Percentiles rank a stretch among this genome's conserved stretches.
Conservation (phyloP, 345 rosid genomes). For the Lepidium aucheri region DNA sequence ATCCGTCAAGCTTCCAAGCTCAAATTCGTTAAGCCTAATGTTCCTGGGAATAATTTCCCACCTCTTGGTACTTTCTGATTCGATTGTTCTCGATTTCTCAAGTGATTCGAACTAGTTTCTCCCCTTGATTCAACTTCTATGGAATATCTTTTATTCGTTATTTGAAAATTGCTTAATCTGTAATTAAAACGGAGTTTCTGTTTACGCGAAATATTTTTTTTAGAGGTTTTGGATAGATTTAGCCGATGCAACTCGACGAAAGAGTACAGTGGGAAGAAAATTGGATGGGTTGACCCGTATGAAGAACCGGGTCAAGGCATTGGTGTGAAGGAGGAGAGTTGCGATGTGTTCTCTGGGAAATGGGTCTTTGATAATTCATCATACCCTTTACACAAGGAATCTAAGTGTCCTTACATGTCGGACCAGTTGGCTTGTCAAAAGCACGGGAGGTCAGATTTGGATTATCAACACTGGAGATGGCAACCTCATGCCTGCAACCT, state of each 20-base stretch:
- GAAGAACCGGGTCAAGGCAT: constrained; percentile 25
- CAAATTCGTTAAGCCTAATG: constrained; percentile 53
- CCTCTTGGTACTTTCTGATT: constrained; percentile 34
- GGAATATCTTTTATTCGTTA: neutral
- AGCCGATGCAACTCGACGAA: constrained; percentile 62
- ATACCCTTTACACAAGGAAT: constrained; percentile 72
- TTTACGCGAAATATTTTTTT: too few species aligned
- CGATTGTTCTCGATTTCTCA: neutral
- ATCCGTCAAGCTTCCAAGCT: constrained; percentile 9
- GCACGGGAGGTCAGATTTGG: constrained; percentile 86
- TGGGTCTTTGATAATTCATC: constrained; percentile 81
- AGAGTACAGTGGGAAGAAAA: constrained; percentile 58
- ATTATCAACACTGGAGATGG: constrained; percentile 89
- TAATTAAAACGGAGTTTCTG: neutral
- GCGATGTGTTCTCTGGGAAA: constrained; percentile 79
- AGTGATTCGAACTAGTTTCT: neutral
- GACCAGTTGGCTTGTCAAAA: constrained; percentile 94
- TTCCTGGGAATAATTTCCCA: constrained; percentile 2
- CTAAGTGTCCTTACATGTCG: constrained; percentile 92
- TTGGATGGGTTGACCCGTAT: constrained; percentile 38
- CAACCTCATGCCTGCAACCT: constrained; percentile 84
- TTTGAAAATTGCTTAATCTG: neutral
- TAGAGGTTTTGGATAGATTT: constrained; percentile 76
- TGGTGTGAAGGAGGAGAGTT: constrained; percentile 28
- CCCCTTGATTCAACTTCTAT: neutral